phyloP scores from a whole-genome alignment of 2,329 filamentous ascomycete species.

The Incumbomyces lentus region DNA sequence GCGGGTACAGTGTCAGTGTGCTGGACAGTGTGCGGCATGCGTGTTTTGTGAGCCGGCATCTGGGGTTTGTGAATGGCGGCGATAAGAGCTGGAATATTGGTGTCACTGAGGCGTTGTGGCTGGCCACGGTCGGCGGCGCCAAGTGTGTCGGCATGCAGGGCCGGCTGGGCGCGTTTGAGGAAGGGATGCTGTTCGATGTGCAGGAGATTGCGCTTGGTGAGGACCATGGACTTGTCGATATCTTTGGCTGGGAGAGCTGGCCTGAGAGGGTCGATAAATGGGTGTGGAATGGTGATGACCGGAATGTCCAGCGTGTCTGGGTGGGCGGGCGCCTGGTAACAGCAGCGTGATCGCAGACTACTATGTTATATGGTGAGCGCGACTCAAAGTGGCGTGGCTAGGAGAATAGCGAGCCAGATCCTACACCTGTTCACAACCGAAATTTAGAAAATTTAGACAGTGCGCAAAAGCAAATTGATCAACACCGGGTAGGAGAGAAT shows the following conservation, averaged over 20 bases:
- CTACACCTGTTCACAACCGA: no score
- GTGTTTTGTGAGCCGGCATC: conserved; percentile 63
- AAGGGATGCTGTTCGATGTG: conserved; percentile 84
- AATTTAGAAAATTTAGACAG: no score
- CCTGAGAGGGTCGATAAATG: conserved; percentile 82
- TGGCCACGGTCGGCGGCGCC: conserved; percentile 83
- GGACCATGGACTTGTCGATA: conserved; percentile 52
- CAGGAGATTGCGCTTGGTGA: conserved; percentile 59
- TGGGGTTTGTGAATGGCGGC: conserved; percentile 38
- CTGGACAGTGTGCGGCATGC: conserved; percentile 77
- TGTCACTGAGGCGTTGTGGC: conserved; percentile 76
- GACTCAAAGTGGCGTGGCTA: no score
- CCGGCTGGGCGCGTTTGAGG: conserved; percentile 68
- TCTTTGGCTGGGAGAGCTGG: conserved; percentile 90
- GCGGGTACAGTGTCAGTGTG: conserved; percentile 73
- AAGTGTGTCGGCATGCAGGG: conserved; percentile 63
- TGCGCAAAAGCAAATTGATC: no score
- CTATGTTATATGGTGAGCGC: no score
- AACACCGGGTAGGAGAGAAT: no score
- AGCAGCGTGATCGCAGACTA: not conserved
- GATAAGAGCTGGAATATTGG: conserved; percentile 26
- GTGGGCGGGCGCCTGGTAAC: conserved; percentile 77
- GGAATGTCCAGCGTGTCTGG: conserved; percentile 84
- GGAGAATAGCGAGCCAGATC: no score
- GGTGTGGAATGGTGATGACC: conserved; percentile 86